Percentiles rank a stretch among this genome's conserved stretches.
These are phyloP conservation scores for Aurantiochytrium sp. DNA, from an alignment of 108 stramenopile genomes.

Conservation along the genomic window DNA sequence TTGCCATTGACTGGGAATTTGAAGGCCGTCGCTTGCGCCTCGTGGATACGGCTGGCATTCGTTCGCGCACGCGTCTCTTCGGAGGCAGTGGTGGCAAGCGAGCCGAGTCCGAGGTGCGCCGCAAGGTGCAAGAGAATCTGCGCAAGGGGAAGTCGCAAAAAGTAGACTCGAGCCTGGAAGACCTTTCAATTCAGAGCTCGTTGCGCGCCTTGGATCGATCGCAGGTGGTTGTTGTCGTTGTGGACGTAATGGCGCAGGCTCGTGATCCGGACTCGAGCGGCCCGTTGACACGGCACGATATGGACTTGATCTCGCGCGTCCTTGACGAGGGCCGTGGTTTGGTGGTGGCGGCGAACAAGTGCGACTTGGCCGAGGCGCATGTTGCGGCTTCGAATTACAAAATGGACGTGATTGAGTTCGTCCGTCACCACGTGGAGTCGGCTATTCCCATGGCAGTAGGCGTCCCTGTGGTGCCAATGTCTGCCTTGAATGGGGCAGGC, in stretches of 20 bases:
- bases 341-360: conserved; percentile 93
- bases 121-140: neutral
- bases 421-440: neutral
- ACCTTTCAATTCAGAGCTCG: neutral
- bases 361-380: conserved; percentile 91
- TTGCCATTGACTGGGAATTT: conserved; percentile 85
- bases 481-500: neutral
- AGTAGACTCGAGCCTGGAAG: neutral
- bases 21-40: conserved; percentile 74
- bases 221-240: conserved; percentile 62
- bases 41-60: conserved; percentile 95
- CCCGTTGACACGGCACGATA: conserved; percentile 78
- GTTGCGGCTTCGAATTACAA: conserved; percentile 30
- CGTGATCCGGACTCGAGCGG: neutral
- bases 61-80: conserved; percentile 37
- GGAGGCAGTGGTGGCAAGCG: neutral
- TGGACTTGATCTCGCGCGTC: conserved; percentile 60
- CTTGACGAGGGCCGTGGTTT: conserved; percentile 89
- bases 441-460: neutral
- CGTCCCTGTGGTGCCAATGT: neutral
- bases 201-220: neutral
- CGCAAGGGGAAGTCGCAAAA: neutral
- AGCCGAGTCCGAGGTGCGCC: neutral
- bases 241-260: conserved; percentile 74
- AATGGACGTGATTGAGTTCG: neutral